Conservation (phyloP, 371 early-diverging fungal species). For the Globomyces sp. region DNA sequence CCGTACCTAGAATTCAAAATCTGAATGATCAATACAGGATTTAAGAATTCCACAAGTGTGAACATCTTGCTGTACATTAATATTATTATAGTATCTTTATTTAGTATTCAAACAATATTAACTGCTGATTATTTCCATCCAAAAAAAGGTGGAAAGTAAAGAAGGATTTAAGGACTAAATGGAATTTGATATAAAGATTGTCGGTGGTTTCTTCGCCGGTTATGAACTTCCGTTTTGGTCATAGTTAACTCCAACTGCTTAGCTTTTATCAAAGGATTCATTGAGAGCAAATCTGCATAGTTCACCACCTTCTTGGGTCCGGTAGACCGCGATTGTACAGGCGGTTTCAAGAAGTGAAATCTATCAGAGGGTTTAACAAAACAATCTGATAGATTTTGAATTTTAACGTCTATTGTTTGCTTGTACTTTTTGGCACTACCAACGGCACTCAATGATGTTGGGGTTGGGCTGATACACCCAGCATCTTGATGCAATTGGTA, state of each 20-base stretch:
- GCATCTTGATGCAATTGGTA: conserved; percentile 14
- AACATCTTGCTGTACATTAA: too few species aligned
- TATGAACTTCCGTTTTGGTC: too few species aligned
- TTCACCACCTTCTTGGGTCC: neutral
- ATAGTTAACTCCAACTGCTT: conserved; percentile 1
- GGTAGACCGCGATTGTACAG: neutral
- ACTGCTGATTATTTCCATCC: too few species aligned
- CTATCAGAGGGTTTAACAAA: conserved; percentile 11
- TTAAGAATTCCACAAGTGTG: too few species aligned
- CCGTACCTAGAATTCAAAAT: too few species aligned
- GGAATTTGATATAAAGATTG: too few species aligned
- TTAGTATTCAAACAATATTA: too few species aligned
- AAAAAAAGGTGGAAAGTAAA: too few species aligned
- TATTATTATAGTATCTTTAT: too few species aligned
- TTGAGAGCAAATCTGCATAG: conserved; percentile 1
- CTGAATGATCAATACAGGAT: too few species aligned
- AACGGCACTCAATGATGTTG: neutral
- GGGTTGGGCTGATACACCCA: neutral
- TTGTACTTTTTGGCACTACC: neutral
- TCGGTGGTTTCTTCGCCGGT: too few species aligned
- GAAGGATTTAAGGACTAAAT: too few species aligned
- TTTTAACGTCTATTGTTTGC: conserved; percentile 5
- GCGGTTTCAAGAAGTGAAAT: neutral
- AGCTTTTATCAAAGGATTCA: neutral
- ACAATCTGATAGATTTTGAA: conserved; percentile 14